Percentiles rank a stretch among this genome's conserved stretches.
These are phyloP conservation scores for Neurospora terricola DNA, from an alignment of 495 filamentous ascomycete genomes.

Conservation along the genomic window DNA sequence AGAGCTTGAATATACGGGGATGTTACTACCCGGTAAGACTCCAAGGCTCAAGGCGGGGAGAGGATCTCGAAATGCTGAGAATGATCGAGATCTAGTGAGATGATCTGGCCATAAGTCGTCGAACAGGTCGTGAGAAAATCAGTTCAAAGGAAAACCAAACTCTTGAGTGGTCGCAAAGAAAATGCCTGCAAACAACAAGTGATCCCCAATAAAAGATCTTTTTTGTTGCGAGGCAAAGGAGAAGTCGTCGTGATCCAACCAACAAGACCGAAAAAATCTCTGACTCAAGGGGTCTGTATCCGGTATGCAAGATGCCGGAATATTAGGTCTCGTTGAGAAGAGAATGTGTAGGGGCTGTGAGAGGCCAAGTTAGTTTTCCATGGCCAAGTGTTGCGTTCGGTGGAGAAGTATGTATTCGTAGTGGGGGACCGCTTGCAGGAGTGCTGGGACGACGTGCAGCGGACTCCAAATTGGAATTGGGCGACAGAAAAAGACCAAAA, in stretches of 20 bases:
- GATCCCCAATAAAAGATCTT: neutral
- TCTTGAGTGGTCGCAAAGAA: neutral
- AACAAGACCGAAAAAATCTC: neutral
- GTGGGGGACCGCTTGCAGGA: neutral
- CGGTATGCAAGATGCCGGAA: neutral
- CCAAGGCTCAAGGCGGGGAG: slow-evolving; percentile 32
- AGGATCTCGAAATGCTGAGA: slow-evolving; percentile 12
- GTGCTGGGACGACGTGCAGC: neutral
- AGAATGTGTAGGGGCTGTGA: neutral
- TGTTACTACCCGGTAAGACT: slow-evolving; percentile 2
- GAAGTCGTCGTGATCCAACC: neutral
- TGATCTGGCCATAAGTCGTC: slow-evolving; percentile 31
- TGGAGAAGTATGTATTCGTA: neutral
- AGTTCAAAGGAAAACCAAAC: neutral
- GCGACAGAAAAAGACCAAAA: neutral
- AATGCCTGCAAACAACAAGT: neutral
- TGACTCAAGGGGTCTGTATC: neutral
- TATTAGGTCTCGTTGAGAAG: neutral
- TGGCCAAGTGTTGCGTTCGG: neutral
- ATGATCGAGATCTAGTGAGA: slow-evolving; percentile 30
- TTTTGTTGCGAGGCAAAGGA: neutral
- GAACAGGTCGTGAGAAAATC: neutral
- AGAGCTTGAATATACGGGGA: neutral
- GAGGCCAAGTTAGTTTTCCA: neutral
- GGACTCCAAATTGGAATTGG: neutral